A percentile compares a stretch with the other conserved stretches of the same genome.
Conservation (phyloP, 805 yeast species). For the Blastobotrys americana region DNA sequence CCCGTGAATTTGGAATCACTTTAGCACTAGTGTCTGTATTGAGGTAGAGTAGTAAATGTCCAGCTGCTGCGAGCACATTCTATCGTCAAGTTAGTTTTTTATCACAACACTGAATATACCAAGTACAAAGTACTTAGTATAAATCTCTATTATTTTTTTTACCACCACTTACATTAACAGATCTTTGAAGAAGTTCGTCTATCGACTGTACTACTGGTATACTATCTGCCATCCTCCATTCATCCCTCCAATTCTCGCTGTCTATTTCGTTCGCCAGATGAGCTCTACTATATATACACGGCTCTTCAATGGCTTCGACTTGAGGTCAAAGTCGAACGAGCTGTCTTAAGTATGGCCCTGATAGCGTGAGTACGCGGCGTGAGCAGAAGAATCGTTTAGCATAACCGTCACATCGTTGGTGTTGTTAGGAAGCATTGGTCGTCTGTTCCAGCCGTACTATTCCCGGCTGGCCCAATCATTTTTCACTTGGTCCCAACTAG, state of each 20-base stretch:
- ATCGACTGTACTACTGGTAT: background rate
- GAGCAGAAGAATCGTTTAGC: no score
- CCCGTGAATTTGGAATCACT: slow-evolving; percentile 23
- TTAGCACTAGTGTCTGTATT: slow-evolving; percentile 12
- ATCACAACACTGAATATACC: background rate
- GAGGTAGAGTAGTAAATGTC: slow-evolving; percentile 14
- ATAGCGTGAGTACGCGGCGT: no score
- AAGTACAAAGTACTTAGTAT: background rate
- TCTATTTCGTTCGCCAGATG: no score
- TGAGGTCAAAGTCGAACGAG: no score
- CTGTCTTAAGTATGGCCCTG: no score
- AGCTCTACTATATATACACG: no score
- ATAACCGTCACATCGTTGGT: no score
- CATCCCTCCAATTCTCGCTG: background rate
- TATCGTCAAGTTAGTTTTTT: background rate
- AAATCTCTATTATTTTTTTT: background rate
- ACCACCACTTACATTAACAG: slow-evolving; percentile 10
- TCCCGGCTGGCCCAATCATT: background rate
- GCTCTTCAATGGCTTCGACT: no score
- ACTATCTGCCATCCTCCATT: background rate
- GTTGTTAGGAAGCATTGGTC: no score
- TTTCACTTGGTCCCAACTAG: background rate
- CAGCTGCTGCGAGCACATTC: slow-evolving; percentile 17
- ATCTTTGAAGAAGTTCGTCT: slow-evolving; percentile 9
- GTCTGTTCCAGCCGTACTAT: background rate